Percentiles rank a stretch among this genome's conserved stretches.
Conservation (phyloP, 768 basidiomycete genomes). For the Galerina sulciceps region DNA sequence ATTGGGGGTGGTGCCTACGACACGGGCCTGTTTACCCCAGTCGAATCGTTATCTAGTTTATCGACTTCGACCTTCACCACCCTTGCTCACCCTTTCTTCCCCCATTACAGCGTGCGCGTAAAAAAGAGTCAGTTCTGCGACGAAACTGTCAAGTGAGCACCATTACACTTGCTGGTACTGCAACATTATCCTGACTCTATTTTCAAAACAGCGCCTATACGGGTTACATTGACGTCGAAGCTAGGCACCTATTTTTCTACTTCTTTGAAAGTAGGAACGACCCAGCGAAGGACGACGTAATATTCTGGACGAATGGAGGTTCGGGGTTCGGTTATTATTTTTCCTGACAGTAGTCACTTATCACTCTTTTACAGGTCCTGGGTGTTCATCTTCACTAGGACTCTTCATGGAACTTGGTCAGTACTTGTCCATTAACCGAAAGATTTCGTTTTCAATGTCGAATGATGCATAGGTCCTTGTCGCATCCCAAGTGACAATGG, state of each 20-base stretch:
- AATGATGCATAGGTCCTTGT: constrained; percentile 59
- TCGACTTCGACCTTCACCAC: constrained; percentile 37
- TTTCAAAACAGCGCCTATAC: constrained; percentile 50
- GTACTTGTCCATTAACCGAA: constrained; percentile 21
- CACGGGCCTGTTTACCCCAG: constrained; percentile 34
- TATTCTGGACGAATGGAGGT: constrained; percentile 60
- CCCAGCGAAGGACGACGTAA: constrained; percentile 61
- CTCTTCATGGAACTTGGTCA: constrained; percentile 77
- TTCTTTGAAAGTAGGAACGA: constrained; percentile 74
- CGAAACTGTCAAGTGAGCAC: constrained; percentile 50
- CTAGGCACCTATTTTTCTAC: constrained; percentile 72
- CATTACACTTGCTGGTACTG: background rate
- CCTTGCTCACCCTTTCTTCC: constrained; percentile 52
- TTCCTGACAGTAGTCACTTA: background rate
- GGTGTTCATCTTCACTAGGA: constrained; percentile 53
- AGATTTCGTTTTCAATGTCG: constrained; percentile 8
- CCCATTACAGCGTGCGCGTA: constrained; percentile 56
- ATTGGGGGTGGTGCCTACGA: constrained; percentile 3
- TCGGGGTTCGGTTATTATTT: background rate
- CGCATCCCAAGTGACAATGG: constrained; percentile 54
- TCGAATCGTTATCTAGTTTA: constrained; percentile 33
- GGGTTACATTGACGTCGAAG: constrained; percentile 68
- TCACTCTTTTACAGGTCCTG: constrained; percentile 34
- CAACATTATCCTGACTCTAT: background rate
- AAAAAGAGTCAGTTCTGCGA: constrained; percentile 64